These are phyloP conservation scores for Geotrichum candidum DNA, from an alignment of 1,139 yeast genomes.

Conservation along the genomic window DNA sequence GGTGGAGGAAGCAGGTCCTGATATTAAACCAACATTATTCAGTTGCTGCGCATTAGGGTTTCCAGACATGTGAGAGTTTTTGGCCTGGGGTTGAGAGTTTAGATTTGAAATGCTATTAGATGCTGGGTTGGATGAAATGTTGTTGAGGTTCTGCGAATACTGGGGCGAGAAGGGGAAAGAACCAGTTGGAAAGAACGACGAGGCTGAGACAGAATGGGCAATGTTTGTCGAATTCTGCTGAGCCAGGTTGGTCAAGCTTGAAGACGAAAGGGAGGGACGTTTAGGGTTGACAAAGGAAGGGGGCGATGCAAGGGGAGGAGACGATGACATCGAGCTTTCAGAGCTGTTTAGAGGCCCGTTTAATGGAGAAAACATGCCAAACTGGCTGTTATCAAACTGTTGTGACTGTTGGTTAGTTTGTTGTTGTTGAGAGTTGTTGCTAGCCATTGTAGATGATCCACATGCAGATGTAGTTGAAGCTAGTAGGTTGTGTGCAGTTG, in stretches of 20 bases:
- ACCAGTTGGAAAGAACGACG: conserved; percentile 17
- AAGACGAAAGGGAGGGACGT: conserved; percentile 4
- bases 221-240: background rate
- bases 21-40: background rate
- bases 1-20: conserved; percentile 3
- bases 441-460: background rate
- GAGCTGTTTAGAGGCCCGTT: conserved; percentile 4
- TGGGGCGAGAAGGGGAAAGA: conserved; percentile 15
- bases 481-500: conserved; percentile 1
- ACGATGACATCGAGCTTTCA: conserved; percentile 3
- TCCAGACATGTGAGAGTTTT: background rate
- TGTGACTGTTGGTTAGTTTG: background rate
- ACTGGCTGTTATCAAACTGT: conserved; percentile 8
- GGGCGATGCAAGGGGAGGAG: conserved; percentile 11
- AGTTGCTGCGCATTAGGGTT: conserved; percentile 2
- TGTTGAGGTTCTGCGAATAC: conserved; percentile 10
- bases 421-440: background rate
- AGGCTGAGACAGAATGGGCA: conserved; percentile 13
- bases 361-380: conserved; percentile 10
- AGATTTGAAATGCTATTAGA: conserved; percentile 4
- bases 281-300: conserved; percentile 1
- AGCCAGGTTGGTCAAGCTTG: conserved; percentile 1
- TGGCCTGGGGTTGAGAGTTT: background rate
- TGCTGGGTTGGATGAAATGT: background rate
- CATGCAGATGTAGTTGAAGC: background rate